Evolutionary conservation across 208 protist species (phyloP).

Genomic region (Herpetomonas tarakana): DNA sequence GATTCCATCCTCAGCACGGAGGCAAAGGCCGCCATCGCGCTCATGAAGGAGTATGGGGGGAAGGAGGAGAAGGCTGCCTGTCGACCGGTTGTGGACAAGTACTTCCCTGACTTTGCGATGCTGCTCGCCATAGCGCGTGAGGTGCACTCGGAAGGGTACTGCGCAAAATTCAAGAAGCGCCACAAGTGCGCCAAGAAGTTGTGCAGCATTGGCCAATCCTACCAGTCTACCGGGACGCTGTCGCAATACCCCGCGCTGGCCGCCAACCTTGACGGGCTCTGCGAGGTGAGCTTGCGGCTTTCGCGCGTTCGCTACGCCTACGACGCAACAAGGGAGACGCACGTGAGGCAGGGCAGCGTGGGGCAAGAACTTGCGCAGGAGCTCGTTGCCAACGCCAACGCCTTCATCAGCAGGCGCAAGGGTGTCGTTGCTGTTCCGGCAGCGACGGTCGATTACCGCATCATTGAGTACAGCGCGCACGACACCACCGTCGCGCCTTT

Average conservation of each 20-base stretch:
- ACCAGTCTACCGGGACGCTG: constrained; percentile 32
- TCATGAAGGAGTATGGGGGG: background rate
- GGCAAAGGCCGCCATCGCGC: background rate
- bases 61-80: constrained; percentile 1
- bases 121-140: constrained; percentile 23
- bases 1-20: constrained; percentile 21
- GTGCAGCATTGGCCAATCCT: constrained; percentile 55
- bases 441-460: constrained; percentile 17
- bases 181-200: constrained; percentile 35
- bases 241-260: constrained; percentile 19
- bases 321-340: constrained; percentile 29
- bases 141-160: constrained; percentile 33
- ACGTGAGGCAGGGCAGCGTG: constrained; percentile 47
- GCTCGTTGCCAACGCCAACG: constrained; percentile 39
- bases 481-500: constrained; percentile 61
- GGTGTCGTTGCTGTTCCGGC: background rate
- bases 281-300: constrained; percentile 22
- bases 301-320: constrained; percentile 34
- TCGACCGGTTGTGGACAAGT: constrained; percentile 12
- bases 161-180: constrained; percentile 11
- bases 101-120: constrained; percentile 15
- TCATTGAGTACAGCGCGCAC: constrained; percentile 77
- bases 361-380: constrained; percentile 42
- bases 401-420: constrained; percentile 15
- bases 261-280: constrained; percentile 28